Percentiles rank a stretch among this genome's conserved stretches.
Evolutionary conservation across 2,329 filamentous ascomycete species (phyloP).

Genomic region (Dactylellina leptospora): DNA sequence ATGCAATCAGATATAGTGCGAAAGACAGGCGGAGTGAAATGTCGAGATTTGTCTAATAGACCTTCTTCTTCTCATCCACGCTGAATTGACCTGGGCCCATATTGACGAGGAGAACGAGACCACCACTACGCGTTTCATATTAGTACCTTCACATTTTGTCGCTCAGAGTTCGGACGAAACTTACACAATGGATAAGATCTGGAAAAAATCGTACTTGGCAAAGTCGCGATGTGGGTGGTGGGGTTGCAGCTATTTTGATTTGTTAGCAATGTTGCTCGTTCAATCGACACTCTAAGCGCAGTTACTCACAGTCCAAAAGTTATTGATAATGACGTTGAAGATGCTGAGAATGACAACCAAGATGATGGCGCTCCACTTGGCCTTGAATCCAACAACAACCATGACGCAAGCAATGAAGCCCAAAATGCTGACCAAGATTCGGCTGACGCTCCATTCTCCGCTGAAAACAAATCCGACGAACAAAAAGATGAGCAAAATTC

Average conservation of each 20-base stretch:
- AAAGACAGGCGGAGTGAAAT: neutral
- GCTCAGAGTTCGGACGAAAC: conserved; percentile 57
- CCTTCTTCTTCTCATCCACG: conserved; percentile 99
- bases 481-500: conserved; percentile 95
- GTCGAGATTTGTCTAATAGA: conserved; percentile 73
- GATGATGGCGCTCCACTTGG: conserved; percentile 96
- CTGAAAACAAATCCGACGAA: conserved; percentile 97
- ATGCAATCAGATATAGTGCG: conserved; percentile 15
- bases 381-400: conserved; percentile 99
- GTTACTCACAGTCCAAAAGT: conserved; percentile 96
- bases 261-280: conserved; percentile 56
- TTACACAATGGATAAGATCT: conserved; percentile 96
- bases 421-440: conserved; percentile 82
- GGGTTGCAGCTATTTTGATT: conserved; percentile 81
- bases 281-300: neutral
- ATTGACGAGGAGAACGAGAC: conserved; percentile 95
- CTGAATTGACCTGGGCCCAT: conserved; percentile 97
- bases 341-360: conserved; percentile 93
- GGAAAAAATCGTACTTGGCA: conserved; percentile 99
- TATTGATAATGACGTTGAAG: conserved; percentile 98
- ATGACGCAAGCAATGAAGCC: conserved; percentile 94
- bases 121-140: conserved; percentile 67
- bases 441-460: conserved; percentile 89
- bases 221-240: conserved; percentile 99
- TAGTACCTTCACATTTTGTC: conserved; percentile 54